These are phyloP conservation scores for Beauveria scarabaeidicola DNA, from an alignment of 2,329 filamentous ascomycete genomes.

Conservation along the genomic window DNA sequence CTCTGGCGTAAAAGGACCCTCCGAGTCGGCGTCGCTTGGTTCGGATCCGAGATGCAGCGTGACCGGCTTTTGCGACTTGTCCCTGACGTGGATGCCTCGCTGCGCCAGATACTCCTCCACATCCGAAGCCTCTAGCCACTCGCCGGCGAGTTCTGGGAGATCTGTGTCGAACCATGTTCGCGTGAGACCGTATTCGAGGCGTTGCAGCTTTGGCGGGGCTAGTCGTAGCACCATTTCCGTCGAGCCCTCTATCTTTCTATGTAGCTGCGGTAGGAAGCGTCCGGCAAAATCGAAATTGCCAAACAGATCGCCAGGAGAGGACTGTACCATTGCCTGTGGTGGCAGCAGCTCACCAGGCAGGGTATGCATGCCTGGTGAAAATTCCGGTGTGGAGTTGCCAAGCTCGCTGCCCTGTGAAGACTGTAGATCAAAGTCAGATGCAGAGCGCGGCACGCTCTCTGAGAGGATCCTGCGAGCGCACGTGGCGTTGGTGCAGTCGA, in stretches of 20 bases:
- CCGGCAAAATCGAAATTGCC: not conserved
- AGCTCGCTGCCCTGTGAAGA: not conserved
- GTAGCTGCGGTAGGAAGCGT: constrained; percentile 6
- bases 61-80: not conserved
- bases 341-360: constrained; percentile 5
- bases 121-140: constrained; percentile 10
- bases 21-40: not conserved
- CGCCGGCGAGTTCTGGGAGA: constrained; percentile 1
- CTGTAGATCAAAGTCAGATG: not conserved
- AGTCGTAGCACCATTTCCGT: not conserved
- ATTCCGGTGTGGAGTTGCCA: not conserved
- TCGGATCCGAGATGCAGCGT: constrained; percentile 1
- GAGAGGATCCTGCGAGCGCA: constrained; percentile 1
- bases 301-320: not conserved
- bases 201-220: constrained; percentile 8
- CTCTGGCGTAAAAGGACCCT: not conserved
- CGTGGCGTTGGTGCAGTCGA: not conserved
- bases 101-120: constrained; percentile 10
- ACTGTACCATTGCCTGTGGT: not conserved
- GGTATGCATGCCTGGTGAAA: not conserved
- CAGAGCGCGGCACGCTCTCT: not conserved
- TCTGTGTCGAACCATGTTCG: constrained; percentile 8
- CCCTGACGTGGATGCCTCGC: constrained; percentile 5
- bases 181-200: constrained; percentile 8
- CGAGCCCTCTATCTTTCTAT: constrained; percentile 7